A percentile compares a stretch with the other conserved stretches of the same genome.
These are phyloP conservation scores for Kalanchoe fedtschenkoi DNA, from an alignment of 164 flowering plant genomes.

Conservation along the genomic window DNA sequence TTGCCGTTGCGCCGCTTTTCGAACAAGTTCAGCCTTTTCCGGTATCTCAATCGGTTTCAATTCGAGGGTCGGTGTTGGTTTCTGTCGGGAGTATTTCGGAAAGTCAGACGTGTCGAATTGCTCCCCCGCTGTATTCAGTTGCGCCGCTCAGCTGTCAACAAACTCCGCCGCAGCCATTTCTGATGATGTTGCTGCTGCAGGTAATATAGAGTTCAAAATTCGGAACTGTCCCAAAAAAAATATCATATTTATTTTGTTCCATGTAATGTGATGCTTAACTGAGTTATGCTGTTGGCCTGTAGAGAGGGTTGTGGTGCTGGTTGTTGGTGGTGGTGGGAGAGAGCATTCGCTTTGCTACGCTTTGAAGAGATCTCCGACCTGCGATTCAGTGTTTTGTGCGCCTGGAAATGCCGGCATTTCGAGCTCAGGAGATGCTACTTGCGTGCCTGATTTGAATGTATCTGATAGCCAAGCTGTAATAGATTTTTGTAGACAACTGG, in stretches of 20 bases:
- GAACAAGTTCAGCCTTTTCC: background rate
- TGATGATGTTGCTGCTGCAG: background rate
- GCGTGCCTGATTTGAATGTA: constrained; percentile 14
- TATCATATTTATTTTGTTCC: too few species aligned
- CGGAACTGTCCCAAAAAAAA: too few species aligned
- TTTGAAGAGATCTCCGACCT: constrained; percentile 67
- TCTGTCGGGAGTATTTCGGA: too few species aligned
- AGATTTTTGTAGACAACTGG: constrained; percentile 24
- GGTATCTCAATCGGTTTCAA: background rate
- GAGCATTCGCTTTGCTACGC: constrained; percentile 96
- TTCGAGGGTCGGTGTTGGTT: background rate
- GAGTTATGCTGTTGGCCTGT: background rate
- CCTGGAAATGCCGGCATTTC: constrained; percentile 98
- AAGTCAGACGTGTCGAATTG: too few species aligned
- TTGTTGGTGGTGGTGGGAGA: constrained; percentile 94
- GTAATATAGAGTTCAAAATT: background rate
- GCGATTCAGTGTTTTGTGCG: constrained; percentile 78
- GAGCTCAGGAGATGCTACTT: constrained; percentile 74
- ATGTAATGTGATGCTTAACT: background rate
- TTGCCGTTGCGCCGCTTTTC: background rate
- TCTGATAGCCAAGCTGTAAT: background rate
- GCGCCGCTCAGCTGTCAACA: background rate
- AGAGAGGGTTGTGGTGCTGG: constrained; percentile 70
- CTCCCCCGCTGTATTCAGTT: background rate
- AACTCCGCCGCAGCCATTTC: background rate